Percentiles rank a stretch among this genome's conserved stretches.
Evolutionary conservation across 352 stramenopile species (phyloP).

Genomic region (Phytophthora lateralis): DNA sequence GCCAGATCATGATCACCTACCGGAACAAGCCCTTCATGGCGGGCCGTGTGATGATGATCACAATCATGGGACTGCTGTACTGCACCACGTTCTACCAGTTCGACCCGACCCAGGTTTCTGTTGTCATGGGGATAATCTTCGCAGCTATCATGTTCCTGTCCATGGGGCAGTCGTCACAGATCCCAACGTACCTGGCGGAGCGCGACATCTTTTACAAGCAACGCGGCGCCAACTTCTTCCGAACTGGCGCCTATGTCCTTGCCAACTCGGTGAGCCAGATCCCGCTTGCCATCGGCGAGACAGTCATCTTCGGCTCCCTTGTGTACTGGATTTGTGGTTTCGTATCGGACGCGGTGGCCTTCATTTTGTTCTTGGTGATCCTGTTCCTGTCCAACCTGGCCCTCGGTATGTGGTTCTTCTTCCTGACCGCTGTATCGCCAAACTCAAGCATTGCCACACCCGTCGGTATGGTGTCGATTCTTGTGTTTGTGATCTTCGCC

Average conservation of each 20-base stretch:
- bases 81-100: constrained; percentile 46
- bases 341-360: constrained; percentile 21
- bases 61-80: constrained; percentile 45
- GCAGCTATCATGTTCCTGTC: constrained; percentile 73
- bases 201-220: constrained; percentile 82
- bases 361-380: constrained; percentile 43
- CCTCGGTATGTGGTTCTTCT: constrained; percentile 52
- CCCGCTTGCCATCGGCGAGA: constrained; percentile 51
- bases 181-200: constrained; percentile 65
- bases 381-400: constrained; percentile 48
- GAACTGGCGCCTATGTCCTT: constrained; percentile 2
- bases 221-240: constrained; percentile 52
- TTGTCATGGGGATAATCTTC: constrained; percentile 69
- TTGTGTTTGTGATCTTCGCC: constrained; percentile 47
- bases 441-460: constrained; percentile 35
- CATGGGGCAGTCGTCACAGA: constrained; percentile 64
- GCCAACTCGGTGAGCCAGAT: constrained; percentile 7
- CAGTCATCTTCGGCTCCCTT: constrained; percentile 73
- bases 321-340: constrained; percentile 87
- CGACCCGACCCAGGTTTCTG: constrained; percentile 28
- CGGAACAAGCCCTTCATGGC: constrained; percentile 45
- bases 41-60: constrained; percentile 34
- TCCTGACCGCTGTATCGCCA: constrained; percentile 31
- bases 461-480: constrained; percentile 38
- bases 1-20: constrained; percentile 62